Evolutionary conservation across 257 asterid species (phyloP).

Genomic region (Nicotiana tomentosiformis): DNA sequence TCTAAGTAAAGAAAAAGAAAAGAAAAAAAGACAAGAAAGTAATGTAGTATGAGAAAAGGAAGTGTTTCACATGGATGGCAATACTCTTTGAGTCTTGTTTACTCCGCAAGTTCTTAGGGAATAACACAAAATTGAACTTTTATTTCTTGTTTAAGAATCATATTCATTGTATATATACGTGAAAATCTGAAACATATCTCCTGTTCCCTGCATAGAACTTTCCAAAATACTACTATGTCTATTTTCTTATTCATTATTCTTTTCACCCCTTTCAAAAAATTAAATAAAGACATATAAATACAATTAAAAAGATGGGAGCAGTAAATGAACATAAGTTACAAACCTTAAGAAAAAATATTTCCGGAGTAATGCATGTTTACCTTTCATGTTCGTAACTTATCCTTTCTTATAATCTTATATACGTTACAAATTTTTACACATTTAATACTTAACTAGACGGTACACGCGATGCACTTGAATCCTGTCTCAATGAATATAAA

Average conservation of each 20-base stretch:
- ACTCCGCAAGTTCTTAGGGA: not conserved
- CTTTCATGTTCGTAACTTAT: no score
- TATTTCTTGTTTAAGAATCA: not conserved
- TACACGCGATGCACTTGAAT: no score
- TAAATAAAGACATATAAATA: no score
- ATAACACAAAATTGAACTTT: not conserved
- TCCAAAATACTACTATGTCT: not conserved
- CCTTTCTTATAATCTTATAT: no score
- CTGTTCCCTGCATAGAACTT: not conserved
- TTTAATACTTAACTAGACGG: no score
- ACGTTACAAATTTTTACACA: not conserved
- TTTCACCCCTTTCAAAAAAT: not conserved
- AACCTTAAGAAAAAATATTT: no score
- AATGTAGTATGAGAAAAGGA: not conserved
- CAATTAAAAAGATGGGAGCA: no score
- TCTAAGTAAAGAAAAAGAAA: not conserved
- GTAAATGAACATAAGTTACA: no score
- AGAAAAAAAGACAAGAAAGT: not conserved
- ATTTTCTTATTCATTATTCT: not conserved
- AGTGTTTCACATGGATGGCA: not conserved
- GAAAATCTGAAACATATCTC: not conserved
- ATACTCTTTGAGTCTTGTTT: not conserved
- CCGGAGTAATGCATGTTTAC: no score
- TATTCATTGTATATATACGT: not conserved
- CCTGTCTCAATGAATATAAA: no score